Evolutionary conservation across 305 asterid species (phyloP).

Genomic region (Nicotiana rustica): DNA sequence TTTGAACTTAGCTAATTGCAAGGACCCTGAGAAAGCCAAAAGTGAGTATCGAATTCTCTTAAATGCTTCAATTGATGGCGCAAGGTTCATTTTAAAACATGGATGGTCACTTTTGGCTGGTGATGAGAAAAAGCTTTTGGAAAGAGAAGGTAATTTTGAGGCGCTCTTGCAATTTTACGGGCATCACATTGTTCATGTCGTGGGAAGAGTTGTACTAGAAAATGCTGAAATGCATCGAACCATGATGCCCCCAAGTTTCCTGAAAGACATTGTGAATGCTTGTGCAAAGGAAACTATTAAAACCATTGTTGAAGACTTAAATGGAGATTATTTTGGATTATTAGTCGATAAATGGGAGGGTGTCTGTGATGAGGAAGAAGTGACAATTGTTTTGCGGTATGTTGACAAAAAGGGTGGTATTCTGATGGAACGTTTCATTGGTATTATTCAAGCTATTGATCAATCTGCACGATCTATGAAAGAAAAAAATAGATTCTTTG

Average conservation of each 20-base stretch:
- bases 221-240: constrained; percentile 11
- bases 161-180: not conserved
- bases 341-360: constrained; percentile 18
- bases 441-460: not conserved
- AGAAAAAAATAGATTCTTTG: constrained; percentile 10
- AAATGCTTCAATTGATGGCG: constrained; percentile 7
- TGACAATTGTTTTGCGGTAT: constrained; percentile 28
- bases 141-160: not conserved
- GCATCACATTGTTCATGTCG: not conserved
- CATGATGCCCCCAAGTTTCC: constrained; percentile 5
- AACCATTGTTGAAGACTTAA: constrained; percentile 9
- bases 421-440: constrained; percentile 28
- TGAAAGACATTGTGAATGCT: constrained; percentile 25
- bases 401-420: constrained; percentile 7
- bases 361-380: not conserved
- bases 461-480: constrained; percentile 4
- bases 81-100: not conserved
- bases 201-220: not conserved
- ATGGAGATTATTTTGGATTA: constrained; percentile 3
- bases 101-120: not conserved
- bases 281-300: not conserved
- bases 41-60: not conserved
- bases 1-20: constrained; percentile 1
- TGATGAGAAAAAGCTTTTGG: not conserved
- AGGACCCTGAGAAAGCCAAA: not conserved